Evolutionary conservation across 129 eudicot species (phyloP).

Genomic region (Flaveria robusta): DNA sequence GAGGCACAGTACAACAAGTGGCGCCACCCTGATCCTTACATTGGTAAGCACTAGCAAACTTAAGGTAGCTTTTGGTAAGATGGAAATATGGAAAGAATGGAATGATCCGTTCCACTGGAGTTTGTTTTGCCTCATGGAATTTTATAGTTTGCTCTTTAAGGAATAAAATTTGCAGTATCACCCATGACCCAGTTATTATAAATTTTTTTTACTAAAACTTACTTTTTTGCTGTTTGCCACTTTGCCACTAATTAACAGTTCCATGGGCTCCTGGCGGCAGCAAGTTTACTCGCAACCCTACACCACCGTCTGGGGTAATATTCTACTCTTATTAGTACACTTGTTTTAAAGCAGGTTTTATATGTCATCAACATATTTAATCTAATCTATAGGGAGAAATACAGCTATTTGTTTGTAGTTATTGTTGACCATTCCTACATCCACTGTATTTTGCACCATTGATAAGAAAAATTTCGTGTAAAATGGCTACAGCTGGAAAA

Average conservation of each 20-base stretch:
- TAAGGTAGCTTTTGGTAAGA: background rate
- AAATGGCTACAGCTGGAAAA: background rate
- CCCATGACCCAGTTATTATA: too few species aligned
- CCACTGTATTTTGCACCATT: background rate
- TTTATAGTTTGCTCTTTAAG: background rate
- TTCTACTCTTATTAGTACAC: background rate
- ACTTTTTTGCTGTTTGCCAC: background rate
- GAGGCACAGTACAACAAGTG: slow-evolving; percentile 80
- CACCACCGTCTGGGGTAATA: slow-evolving; percentile 95
- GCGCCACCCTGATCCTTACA: slow-evolving; percentile 98
- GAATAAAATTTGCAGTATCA: background rate
- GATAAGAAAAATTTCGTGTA: background rate
- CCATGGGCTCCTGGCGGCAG: slow-evolving; percentile 99
- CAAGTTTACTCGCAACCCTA: slow-evolving; percentile 92
- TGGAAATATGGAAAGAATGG: background rate
- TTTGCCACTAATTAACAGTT: slow-evolving; percentile 51
- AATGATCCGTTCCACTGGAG: background rate
- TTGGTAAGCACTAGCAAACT: slow-evolving; percentile 54
- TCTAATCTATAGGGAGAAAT: background rate
- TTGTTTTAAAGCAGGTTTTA: background rate
- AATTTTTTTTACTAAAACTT: too few species aligned
- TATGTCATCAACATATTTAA: background rate
- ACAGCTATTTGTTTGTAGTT: background rate
- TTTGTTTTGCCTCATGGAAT: slow-evolving; percentile 5
- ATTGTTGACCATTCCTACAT: background rate